phyloP scores from a whole-genome alignment of 192 early-diverging fungal genomes.

The Pecoramyces ruminantium region DNA sequence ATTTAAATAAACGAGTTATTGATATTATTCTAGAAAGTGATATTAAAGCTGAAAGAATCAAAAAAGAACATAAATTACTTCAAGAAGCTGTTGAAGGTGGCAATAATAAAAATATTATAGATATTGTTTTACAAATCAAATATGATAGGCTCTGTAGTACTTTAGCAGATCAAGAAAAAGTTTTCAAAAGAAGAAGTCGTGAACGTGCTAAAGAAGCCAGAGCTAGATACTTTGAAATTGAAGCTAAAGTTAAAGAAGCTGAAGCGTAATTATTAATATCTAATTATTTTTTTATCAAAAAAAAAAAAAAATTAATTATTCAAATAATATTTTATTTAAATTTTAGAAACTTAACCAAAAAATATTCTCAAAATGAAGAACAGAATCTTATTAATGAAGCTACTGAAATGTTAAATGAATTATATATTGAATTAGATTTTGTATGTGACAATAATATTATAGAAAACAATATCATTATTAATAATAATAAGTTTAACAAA shows the following conservation, averaged over 20 bases:
- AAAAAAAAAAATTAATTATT: too few species aligned
- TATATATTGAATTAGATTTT: not conserved
- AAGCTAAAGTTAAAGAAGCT: not conserved
- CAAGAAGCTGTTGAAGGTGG: slow-evolving; percentile 19
- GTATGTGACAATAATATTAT: not conserved
- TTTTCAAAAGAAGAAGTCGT: not conserved
- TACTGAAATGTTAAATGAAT: not conserved
- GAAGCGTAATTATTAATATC: too few species aligned
- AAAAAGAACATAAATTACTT: slow-evolving; percentile 22
- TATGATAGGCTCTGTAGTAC: not conserved
- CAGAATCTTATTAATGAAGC: too few species aligned
- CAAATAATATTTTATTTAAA: too few species aligned
- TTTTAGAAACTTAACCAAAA: not conserved
- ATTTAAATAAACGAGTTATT: slow-evolving; percentile 24
- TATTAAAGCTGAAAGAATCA: slow-evolving; percentile 27
- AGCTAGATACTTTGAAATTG: not conserved
- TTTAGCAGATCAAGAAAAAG: not conserved
- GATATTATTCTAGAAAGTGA: slow-evolving; percentile 49
- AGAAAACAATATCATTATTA: too few species aligned
- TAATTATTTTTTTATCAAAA: too few species aligned
- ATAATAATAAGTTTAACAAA: too few species aligned
- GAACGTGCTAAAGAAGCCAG: not conserved
- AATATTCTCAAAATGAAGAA: not conserved
- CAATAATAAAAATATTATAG: not conserved
- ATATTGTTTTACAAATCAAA: not conserved